Evolutionary conservation across 768 basidiomycete species (phyloP).

Genomic region (Mycena vulgaris): DNA sequence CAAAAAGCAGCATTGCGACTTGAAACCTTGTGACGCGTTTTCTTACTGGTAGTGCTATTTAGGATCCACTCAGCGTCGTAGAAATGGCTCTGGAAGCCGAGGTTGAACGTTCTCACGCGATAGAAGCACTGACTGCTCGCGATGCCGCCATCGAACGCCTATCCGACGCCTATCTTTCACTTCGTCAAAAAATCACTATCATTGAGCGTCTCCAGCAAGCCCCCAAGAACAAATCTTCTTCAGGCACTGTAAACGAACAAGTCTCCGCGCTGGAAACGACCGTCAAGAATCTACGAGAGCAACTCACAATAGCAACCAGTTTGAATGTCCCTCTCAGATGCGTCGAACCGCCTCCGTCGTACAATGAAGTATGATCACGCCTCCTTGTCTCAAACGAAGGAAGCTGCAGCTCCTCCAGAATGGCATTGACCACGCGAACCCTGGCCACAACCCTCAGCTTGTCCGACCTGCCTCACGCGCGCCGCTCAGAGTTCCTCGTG

Average conservation of each 20-base stretch:
- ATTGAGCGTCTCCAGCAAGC: conserved; percentile 66
- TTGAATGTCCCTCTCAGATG: conserved; percentile 40
- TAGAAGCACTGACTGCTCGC: conserved; percentile 74
- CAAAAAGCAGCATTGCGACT: not conserved
- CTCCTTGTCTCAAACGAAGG: not conserved
- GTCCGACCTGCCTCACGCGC: conserved; percentile 28
- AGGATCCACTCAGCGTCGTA: conserved; percentile 64
- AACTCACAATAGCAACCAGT: conserved; percentile 51
- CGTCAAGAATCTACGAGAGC: conserved; percentile 56
- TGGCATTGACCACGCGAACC: conserved; percentile 34
- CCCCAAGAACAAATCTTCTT: conserved; percentile 47
- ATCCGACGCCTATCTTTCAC: conserved; percentile 69
- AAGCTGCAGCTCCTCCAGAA: conserved; percentile 28
- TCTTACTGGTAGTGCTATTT: conserved; percentile 6
- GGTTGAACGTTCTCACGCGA: conserved; percentile 65
- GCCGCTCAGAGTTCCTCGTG: conserved; percentile 28
- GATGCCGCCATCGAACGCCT: conserved; percentile 74
- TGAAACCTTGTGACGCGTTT: too few species aligned
- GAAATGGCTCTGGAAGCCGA: conserved; percentile 72
- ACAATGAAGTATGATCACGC: conserved; percentile 35
- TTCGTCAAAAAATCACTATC: conserved; percentile 71
- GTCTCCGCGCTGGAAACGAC: conserved; percentile 54
- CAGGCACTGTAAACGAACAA: conserved; percentile 51
- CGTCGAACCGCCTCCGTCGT: conserved; percentile 53
- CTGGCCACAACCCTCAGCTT: conserved; percentile 27